These are phyloP conservation scores for Senna tora DNA, from an alignment of 306 rosid genomes.

Conservation along the genomic window DNA sequence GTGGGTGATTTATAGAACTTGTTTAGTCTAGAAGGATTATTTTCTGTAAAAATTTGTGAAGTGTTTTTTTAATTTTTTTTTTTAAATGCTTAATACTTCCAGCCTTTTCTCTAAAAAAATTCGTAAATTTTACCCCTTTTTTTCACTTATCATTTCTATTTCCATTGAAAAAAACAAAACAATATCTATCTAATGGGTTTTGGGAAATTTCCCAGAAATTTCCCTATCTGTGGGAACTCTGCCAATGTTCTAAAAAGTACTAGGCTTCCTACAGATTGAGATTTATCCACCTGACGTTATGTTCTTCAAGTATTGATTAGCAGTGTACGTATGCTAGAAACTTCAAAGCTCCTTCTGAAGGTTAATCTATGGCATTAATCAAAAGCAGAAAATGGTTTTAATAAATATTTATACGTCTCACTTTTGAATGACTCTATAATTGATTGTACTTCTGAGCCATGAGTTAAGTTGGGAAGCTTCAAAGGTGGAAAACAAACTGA, in stretches of 20 bases:
- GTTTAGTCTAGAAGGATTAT: conserved; percentile 24
- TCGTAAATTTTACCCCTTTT: too few species aligned
- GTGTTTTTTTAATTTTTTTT: too few species aligned
- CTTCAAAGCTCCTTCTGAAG: conserved; percentile 43
- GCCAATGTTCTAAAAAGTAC: conserved; percentile 4
- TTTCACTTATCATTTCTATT: too few species aligned
- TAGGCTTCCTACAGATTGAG: background rate
- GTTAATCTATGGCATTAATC: background rate
- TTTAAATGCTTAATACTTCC: too few species aligned
- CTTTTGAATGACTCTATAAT: too few species aligned
- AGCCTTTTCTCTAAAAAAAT: too few species aligned
- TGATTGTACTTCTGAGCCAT: too few species aligned
- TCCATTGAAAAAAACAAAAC: too few species aligned
- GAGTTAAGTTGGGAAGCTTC: conserved; percentile 20
- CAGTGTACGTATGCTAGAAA: conserved; percentile 35
- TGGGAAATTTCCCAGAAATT: conserved; percentile 33
- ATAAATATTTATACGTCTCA: conserved; percentile 1
- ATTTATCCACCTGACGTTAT: too few species aligned
- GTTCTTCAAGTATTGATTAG: conserved; percentile 14
- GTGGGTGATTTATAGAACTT: conserved; percentile 40
- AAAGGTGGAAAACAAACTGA: background rate
- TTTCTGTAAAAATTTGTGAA: conserved; percentile 32
- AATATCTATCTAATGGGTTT: too few species aligned
- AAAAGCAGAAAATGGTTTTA: conserved; percentile 6
- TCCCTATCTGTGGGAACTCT: background rate